Evolutionary conservation across 345 rosid genomes (phyloP), one percentile per base, ranked within the genome.

Genomic region (Tarenaya hassleriana): DNA sequence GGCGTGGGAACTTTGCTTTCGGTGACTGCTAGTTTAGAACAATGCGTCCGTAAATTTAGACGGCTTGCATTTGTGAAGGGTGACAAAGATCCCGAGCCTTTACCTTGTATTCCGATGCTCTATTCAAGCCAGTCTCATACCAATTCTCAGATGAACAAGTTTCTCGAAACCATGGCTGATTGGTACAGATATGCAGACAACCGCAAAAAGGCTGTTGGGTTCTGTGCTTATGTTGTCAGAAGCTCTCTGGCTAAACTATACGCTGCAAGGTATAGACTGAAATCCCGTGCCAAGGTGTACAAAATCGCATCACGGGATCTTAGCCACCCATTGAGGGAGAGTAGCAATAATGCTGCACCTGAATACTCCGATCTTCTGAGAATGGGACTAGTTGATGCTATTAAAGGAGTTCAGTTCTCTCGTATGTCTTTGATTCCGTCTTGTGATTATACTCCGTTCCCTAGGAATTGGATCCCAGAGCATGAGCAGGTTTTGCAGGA

Each of bases 151-250:
- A 88, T 92, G 98, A 92, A 92, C 63, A 92, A 88, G 74, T 83
- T 88, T 69, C 95, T 92, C 40, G 97, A 88, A 73, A 85, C 97
- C 46, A 75, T 88, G 86, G 98, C 98, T 62, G 97, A 92, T 63
- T 92, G 98, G 95, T 92, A 88, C 49, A 75, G 72, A 61, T 92
- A 77, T 61, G 97, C 97, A 21, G 98, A 92, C 64, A 92, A 92
- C 33, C 75, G 94, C 47, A 92, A 85, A 75, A 92, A 88, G 70
- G 80, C 83, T 45, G 87, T 92, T 55, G 95, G 88, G 3, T 92
- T 92, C 80, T 88, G 98, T 77, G 97, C 94, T 24, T 88, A 92
- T 58, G 84, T 92, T 17, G 79, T 92, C 47, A 81, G 97, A 60
- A 85, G 97, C 69, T 92, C 98, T 15, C 63, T 92, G 64, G 98